Base-by-base conservation (phyloP, 106 monocot species). In the Dioscorea dumetorum region DNA sequence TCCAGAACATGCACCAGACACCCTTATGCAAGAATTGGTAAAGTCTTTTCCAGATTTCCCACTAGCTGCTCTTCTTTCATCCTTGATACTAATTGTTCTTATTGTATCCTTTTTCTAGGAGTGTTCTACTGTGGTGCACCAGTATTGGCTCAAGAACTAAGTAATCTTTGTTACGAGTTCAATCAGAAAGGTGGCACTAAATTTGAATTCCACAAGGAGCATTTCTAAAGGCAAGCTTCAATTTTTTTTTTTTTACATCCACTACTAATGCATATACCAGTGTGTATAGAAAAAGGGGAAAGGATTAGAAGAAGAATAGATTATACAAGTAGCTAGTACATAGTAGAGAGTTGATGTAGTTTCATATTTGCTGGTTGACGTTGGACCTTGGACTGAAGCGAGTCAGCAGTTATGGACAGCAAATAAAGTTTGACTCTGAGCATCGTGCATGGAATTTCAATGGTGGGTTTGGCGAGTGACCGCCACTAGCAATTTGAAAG, bases 131-230 rank as follows among this genome's bases (percentile, higher is more conserved):
- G 95, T 34, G 95, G 95, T 3, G 85, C 77, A 13, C 91, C 91
- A 19, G 81, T 84, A 16, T 72, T 95, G 58, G 91, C 83, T 5
- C 78, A 88, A 70, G 95, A 95, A 62, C 81, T 95, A 4, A 84
- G 79, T 79, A 95, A 85, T 67, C 63, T 95, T 34, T 95, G 95
- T 88, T 81, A 75, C 41, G 95, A 91, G 33, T 83, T 84, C 83
- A 95, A 91, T 73, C 91, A 85, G 69, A 91, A 59, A 78, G 85
- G 91, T 31, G 72, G 70, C 53, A 86, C 88, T 18, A 83, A 71
- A 60, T 88, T 95, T 61, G 91, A 91, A 50, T 95, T 91, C 71
- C 91, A 91, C 85, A 91, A 95, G 67, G 95, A 91, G 81, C 85
- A 88, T 17, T 91, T 88, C 78, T 91, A 59, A 80, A 51, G 41